Evolutionary conservation across 768 basidiomycete genomes (phyloP), one percentile per base, ranked within the genome.

Genomic region (Sporobolomyces pararoseus): DNA sequence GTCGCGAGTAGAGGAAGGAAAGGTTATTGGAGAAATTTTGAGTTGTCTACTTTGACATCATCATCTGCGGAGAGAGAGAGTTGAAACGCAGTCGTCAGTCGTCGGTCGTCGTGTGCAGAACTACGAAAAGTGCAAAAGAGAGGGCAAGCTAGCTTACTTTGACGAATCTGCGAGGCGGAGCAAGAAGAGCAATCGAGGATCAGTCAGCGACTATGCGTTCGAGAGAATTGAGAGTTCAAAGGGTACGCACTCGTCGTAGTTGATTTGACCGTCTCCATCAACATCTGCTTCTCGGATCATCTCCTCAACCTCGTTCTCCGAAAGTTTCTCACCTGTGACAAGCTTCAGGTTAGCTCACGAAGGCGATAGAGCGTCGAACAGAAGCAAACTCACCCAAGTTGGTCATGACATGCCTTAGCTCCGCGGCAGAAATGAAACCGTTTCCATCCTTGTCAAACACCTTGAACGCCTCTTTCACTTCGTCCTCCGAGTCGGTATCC

Each of bases 271-370:
- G 79, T 92, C 90, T 60, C 93, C 92, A 77, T 96, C 91, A 59
- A 91, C 84, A 78, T 96, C 92, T n/a, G 92, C 93, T 81, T 96
- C 93, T 63, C 91, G 87, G 79, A 96, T 96, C 92, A 96, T 94
- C 83, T 94, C 92, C 70, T 91, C 89, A 72, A 94, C 91, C 80
- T 95, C 92, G 12, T 78, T 83, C 73, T 93, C 91, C 17, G 89
- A 84, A 66, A 93, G 82, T 80, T 91, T 92, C 83, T 94, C 91
- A 66, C 90, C 89, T 86, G 77, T 72, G 64, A 55, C 47, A 25
- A 25, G 44, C 32, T 51, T 35, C 32, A 27, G 3, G n/a, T 19
- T 27, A 29, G 66, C 13, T 27, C 55, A 51, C 19, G 54, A 50
- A 52, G 35, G 9, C 39, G 63, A 37, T 10, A 65, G 51, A n/a